Evolutionary conservation across 179 eudicot genomes (phyloP).

Genomic region (Corrigiola litoralis): DNA sequence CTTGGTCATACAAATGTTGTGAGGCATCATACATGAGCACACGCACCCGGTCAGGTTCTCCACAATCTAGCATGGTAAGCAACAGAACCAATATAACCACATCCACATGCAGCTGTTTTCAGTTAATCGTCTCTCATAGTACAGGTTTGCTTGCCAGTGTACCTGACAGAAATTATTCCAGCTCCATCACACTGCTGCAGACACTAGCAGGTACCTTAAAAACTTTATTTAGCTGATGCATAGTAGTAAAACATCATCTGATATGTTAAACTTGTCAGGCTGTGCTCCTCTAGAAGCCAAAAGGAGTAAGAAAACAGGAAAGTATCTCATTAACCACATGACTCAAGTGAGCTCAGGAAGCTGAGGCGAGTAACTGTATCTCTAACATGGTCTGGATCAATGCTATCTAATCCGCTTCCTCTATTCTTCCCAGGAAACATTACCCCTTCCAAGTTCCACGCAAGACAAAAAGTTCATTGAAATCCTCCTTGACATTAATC

Average conservation of each 20-base stretch:
- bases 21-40: background rate
- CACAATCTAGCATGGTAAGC: background rate
- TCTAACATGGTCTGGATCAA: background rate
- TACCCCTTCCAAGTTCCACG: background rate
- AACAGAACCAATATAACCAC: background rate
- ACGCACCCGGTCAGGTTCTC: too few species aligned
- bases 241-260: background rate
- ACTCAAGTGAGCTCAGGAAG: background rate
- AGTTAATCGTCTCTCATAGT: background rate
- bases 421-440: background rate
- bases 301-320: background rate
- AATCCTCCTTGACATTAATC: background rate
- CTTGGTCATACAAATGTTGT: background rate
- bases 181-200: background rate
- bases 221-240: background rate
- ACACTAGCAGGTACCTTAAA: background rate
- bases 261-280: background rate
- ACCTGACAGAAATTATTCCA: background rate
- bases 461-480: background rate
- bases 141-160: too few species aligned
- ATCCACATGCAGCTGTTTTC: background rate
- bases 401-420: background rate
- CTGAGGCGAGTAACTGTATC: background rate
- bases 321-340: background rate
- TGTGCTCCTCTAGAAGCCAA: background rate